These are phyloP conservation scores for Hyaloscypha finlandica DNA, from an alignment of 495 filamentous ascomycete genomes.

Conservation along the genomic window DNA sequence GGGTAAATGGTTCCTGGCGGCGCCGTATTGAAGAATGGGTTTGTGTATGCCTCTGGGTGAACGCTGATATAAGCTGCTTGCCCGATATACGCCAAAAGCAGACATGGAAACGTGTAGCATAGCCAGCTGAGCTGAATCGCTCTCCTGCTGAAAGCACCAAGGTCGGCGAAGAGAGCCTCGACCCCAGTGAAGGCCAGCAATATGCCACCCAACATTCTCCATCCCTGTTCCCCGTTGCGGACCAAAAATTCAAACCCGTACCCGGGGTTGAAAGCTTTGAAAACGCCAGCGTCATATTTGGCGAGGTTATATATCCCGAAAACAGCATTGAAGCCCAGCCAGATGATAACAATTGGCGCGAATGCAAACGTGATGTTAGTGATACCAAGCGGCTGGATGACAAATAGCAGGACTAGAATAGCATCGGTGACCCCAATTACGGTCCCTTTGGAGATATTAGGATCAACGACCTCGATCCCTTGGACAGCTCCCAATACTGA, in stretches of 20 bases:
- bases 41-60: conserved; percentile 60
- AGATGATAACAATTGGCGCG: conserved; percentile 71
- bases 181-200: conserved; percentile 72
- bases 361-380: conserved; percentile 62
- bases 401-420: conserved; percentile 67
- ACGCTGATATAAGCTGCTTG: conserved; percentile 70
- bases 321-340: conserved; percentile 63
- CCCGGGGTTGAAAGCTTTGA: conserved; percentile 68
- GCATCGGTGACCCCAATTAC: conserved; percentile 68
- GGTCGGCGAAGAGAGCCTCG: conserved; percentile 72
- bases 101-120: conserved; percentile 61
- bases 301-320: conserved; percentile 71
- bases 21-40: conserved; percentile 68
- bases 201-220: conserved; percentile 67
- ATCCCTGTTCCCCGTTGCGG: conserved; percentile 59
- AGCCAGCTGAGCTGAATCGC: conserved; percentile 70
- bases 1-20: conserved; percentile 68
- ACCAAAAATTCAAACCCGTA: conserved; percentile 61
- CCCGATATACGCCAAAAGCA: conserved; percentile 69
- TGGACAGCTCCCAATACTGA: conserved; percentile 70
- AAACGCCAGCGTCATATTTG: conserved; percentile 60
- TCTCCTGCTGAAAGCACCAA: conserved; percentile 63
- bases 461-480: conserved; percentile 54
- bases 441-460: conserved; percentile 49
- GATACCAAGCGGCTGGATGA: conserved; percentile 68